Evolutionary conservation across 371 early-diverging fungal species (phyloP), one percentile per base, ranked within the genome.

Genomic region (Mucor racemosus): DNA sequence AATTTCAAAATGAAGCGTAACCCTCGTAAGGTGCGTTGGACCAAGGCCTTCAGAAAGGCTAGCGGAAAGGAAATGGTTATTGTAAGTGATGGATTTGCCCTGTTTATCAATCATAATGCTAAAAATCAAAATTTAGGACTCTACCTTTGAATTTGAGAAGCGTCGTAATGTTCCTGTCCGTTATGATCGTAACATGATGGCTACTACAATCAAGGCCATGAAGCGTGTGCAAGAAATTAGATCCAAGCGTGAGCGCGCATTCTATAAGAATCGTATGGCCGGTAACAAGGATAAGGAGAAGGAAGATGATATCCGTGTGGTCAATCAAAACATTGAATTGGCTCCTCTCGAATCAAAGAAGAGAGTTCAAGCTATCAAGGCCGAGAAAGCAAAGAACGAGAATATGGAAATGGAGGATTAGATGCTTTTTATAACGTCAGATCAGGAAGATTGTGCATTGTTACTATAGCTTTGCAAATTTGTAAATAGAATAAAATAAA

Each of bases 1-100:
- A 96, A 97, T 87, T 99, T 99, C 85, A 99, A 99, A 81, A 95
- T 95, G 93, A 98, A 99, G 92, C 93, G 99, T 71, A 99, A 99
- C 87, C 99, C 99, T 62, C 89, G 99, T 76, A 99, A 99, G 90
- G 95, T 98, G 66, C 88, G 91, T 73, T 99, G 99, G 99, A 99
- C 99, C 58, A 99, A 99, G 90, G 97, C 99, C 21, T 99, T 96
- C 92, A 89, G 99, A 74, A 94, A 92, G 81, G 91, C 98, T 21
- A 90, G 93, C 19, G 97, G 99, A 76, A 99, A 99, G 86, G 99
- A 99, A 86, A 95, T 99, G 97, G 90, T 93, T n/a, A 93, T 98
- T 65, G 94, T 93, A 88, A 74, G 88, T 87, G 3, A 26, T 26
- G 26, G 3, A 1, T 26, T 26, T 26, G 26, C 26, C 26, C 26